Evolutionary conservation across 345 rosid genomes (phyloP).

Genomic region (Murraya koenigii): DNA sequence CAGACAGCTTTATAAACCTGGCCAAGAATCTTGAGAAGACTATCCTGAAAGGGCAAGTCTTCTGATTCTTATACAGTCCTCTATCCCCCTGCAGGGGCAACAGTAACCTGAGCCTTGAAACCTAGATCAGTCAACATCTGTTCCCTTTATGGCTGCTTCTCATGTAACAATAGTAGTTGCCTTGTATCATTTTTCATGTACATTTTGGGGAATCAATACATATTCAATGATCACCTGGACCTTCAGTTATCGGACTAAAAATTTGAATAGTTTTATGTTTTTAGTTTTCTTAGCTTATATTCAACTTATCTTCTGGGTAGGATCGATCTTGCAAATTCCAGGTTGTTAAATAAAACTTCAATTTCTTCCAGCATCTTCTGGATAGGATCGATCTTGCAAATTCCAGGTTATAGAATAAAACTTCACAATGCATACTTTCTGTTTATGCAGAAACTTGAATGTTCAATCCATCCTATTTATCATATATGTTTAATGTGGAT

Average conservation of each 20-base stretch:
- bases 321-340: not conserved
- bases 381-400: not conserved
- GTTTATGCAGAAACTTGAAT: constrained; percentile 6
- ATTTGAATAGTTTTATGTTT: not conserved
- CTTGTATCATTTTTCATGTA: not conserved
- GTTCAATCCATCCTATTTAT: not conserved
- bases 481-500: constrained; percentile 1
- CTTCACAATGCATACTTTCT: not conserved
- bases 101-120: not conserved
- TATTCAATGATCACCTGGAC: not conserved
- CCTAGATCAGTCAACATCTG: not conserved
- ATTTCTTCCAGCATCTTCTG: not conserved
- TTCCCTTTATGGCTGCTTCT: not conserved
- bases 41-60: not conserved
- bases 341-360: not conserved
- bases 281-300: not conserved
- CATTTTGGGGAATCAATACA: not conserved
- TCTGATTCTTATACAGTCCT: not conserved
- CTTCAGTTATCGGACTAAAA: not conserved
- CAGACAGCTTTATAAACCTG: not conserved
- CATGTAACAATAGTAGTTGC: not conserved
- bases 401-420: not conserved
- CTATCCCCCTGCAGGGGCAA: not conserved
- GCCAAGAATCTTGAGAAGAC: not conserved
- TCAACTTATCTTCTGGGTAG: not conserved